Evolutionary conservation across 257 asterid genomes (phyloP).

Genomic region (Fraxinus quadrangulata): DNA sequence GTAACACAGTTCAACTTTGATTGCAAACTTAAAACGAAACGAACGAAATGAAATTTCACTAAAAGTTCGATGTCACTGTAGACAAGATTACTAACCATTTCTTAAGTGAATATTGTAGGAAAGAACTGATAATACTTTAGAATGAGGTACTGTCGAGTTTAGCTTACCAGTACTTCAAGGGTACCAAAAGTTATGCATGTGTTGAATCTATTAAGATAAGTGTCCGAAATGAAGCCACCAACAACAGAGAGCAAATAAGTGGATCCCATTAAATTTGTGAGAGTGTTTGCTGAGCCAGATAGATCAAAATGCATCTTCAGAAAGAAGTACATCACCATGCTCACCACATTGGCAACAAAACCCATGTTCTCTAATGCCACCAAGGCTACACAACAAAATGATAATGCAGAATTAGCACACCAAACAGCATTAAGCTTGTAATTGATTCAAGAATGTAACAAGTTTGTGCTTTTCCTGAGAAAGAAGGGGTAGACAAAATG

Average conservation of each 20-base stretch:
- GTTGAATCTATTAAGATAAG: constrained; percentile 53
- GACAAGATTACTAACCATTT: neutral
- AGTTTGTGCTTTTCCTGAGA: too few relatives aligned
- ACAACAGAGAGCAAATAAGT: constrained; percentile 57
- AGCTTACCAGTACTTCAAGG: constrained; percentile 50
- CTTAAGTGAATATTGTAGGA: neutral
- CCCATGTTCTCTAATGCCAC: constrained; percentile 67
- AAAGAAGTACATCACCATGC: constrained; percentile 65
- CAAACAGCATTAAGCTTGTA: neutral
- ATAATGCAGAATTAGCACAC: neutral
- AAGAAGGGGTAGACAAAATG: too few relatives aligned
- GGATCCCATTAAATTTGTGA: constrained; percentile 68
- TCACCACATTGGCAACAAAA: constrained; percentile 58
- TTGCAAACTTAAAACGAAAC: too few relatives aligned
- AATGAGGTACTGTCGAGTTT: neutral
- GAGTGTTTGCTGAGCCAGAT: constrained; percentile 57
- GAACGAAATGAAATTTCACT: too few relatives aligned
- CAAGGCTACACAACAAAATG: constrained; percentile 34
- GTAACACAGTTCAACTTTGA: too few relatives aligned
- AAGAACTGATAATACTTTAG: neutral
- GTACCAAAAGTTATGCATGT: constrained; percentile 48
- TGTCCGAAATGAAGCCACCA: constrained; percentile 68
- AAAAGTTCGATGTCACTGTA: too few relatives aligned
- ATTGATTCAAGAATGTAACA: neutral
- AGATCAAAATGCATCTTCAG: constrained; percentile 65